Percentiles rank a stretch among this genome's conserved stretches.
phyloP scores from a whole-genome alignment of 441 rosid species.

The Gossypium laxum region DNA sequence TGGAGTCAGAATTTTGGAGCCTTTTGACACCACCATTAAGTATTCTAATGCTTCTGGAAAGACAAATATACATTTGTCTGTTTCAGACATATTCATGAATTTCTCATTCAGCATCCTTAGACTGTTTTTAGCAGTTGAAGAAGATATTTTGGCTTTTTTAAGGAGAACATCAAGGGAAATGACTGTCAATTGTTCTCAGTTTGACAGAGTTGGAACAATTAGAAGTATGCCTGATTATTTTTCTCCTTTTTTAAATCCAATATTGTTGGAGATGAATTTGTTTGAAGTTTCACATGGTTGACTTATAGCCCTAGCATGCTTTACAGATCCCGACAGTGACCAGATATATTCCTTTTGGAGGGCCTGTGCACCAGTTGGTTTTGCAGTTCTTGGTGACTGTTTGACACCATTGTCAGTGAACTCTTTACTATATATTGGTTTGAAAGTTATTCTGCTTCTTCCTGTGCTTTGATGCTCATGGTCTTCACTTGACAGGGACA shows the following conservation, averaged over 20 bases:
- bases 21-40: conserved; percentile 67
- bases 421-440: conserved; percentile 9
- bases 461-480: conserved; percentile 12
- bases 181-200: conserved; percentile 75
- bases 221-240: conserved; percentile 39
- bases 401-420: conserved; percentile 73
- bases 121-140: conserved; percentile 85
- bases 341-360: conserved; percentile 81
- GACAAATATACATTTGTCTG: conserved; percentile 58
- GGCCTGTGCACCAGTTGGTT: conserved; percentile 88
- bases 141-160: conserved; percentile 77
- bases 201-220: conserved; percentile 80
- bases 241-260: not conserved
- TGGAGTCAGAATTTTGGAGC: conserved; percentile 89
- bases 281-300: conserved; percentile 16
- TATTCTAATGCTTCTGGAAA: conserved; percentile 88
- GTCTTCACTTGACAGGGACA: conserved; percentile 60
- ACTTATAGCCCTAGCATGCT: conserved; percentile 19
- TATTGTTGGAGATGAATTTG: not conserved
- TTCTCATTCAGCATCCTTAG: conserved; percentile 88
- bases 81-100: conserved; percentile 86
- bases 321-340: conserved; percentile 54
- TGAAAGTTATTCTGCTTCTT: conserved; percentile 11
- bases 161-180: conserved; percentile 81
- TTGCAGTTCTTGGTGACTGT: conserved; percentile 91